Evolutionary conservation across 1,284 basidiomycete species (phyloP).

Genomic region (Somion occarium): DNA sequence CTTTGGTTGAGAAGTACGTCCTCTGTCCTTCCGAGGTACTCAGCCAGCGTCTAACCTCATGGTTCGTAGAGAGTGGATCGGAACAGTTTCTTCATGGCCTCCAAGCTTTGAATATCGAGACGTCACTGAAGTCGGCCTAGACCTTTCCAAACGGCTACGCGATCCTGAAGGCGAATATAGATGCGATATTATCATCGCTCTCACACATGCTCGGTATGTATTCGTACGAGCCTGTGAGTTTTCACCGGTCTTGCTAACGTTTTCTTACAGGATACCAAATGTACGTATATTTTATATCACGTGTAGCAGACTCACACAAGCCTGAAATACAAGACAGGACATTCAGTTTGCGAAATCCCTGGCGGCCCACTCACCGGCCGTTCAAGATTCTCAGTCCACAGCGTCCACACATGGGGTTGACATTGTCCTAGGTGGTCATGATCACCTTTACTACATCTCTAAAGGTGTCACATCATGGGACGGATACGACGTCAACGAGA

Average conservation of each 20-base stretch:
- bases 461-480: constrained; percentile 75
- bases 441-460: constrained; percentile 84
- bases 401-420: constrained; percentile 73
- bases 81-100: constrained; percentile 82
- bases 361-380: constrained; percentile 53
- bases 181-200: constrained; percentile 77
- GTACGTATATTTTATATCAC: constrained; percentile 29
- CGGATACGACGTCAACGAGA: constrained; percentile 52
- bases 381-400: constrained; percentile 41
- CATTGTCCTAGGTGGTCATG: constrained; percentile 85
- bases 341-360: constrained; percentile 62
- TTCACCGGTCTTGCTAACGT: constrained; percentile 1
- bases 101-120: constrained; percentile 63
- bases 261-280: constrained; percentile 49
- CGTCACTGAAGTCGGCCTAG: constrained; percentile 60
- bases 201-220: constrained; percentile 74
- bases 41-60: not conserved
- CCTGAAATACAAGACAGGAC: constrained; percentile 52
- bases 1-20: constrained; percentile 75
- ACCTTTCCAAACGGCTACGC: constrained; percentile 67
- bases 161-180: constrained; percentile 64
- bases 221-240: not conserved
- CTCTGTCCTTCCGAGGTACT: not conserved
- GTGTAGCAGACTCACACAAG: too few species aligned
- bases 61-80: constrained; percentile 71